Evolutionary conservation across 2,329 filamentous ascomycete species (phyloP).

Genomic region (Diplocarpon rosae): DNA sequence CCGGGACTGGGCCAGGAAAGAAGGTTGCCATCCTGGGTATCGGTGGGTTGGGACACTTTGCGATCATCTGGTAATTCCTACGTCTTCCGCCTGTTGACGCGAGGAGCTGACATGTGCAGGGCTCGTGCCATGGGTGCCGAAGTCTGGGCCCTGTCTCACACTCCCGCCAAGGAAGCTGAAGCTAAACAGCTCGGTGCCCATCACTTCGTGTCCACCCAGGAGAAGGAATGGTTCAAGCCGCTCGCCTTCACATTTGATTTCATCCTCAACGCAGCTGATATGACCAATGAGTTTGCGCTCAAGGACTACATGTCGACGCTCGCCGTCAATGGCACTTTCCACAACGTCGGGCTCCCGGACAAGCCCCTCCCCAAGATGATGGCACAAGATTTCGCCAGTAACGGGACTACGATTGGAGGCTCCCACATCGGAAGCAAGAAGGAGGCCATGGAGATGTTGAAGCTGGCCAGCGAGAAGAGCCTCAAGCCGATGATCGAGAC

Average conservation of each 20-base stretch:
- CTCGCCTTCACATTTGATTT: constrained; percentile 41
- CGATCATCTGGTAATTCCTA: constrained; percentile 42
- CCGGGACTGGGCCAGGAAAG: constrained; percentile 34
- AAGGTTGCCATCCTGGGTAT: constrained; percentile 61
- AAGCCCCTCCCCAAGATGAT: constrained; percentile 34
- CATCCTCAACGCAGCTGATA: constrained; percentile 39
- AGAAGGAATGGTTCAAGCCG: constrained; percentile 46
- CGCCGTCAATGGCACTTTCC: constrained; percentile 43
- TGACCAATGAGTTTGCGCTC: constrained; percentile 44
- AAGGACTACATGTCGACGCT: constrained; percentile 39
- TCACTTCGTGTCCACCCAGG: constrained; percentile 38
- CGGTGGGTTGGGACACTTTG: constrained; percentile 64
- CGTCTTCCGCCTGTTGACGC: not conserved
- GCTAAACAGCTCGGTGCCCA: constrained; percentile 50
- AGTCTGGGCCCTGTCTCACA: constrained; percentile 53
- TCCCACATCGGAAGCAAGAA: constrained; percentile 52
- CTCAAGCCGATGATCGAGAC: constrained; percentile 45
- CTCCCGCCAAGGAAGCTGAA: constrained; percentile 43
- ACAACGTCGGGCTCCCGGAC: constrained; percentile 47
- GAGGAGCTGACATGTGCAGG: not conserved
- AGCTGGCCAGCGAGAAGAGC: constrained; percentile 45
- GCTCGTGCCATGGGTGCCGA: constrained; percentile 59
- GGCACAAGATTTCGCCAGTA: constrained; percentile 31
- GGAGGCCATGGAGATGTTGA: constrained; percentile 47
- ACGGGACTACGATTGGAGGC: constrained; percentile 28